Base-by-base conservation (phyloP, 257 asterid species). In the Verbascum thapsus region DNA sequence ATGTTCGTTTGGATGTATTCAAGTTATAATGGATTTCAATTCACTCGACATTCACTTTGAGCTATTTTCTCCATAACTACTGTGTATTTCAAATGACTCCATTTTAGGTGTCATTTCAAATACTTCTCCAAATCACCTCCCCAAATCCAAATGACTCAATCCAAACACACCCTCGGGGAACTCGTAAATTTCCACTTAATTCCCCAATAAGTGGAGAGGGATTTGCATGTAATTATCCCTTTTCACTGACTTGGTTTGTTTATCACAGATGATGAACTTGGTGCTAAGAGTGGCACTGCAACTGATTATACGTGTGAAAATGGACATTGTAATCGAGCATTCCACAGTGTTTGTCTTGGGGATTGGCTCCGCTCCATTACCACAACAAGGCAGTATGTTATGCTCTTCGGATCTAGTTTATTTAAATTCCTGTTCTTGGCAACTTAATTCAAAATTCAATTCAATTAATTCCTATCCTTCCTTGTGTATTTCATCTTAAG, bases 331-430 rank as follows among this genome's bases (percentile, higher is more conserved):
- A 75, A 70, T 35, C 86, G 79, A 55, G 88, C 77, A 16, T 90
- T 87, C 75, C 97, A 90, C 68, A 80, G 80, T 68, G 66, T 90
- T 58, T 90, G 95, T 71, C 91, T 90, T 34, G 83, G 61, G 10
- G 95, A 90, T 69, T 90, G 97, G 97, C 84, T 90, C 55, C 81
- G 85, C 42, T 87, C 96, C 34, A 85, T 90, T 57, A 85, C 95
- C 0, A 87, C 97, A 12, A 87, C 95, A 11, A 88, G 95, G 73
- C 86, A 77, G 97, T 90, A 87, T 9, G 94, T 79, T 59, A 26
- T 37, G 6, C 37, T 64, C 51, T 50, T 53, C 58, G 4, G 13
- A 35, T 74, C 19, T 56, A 58, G 47, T 52, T 40, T 13, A 11
- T 11, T 52, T 48, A 58, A 16, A 7, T 57, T 43, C 35, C 15